Conservation (phyloP, 2,329 filamentous ascomycete genomes). For the Cladosporium sp. region DNA sequence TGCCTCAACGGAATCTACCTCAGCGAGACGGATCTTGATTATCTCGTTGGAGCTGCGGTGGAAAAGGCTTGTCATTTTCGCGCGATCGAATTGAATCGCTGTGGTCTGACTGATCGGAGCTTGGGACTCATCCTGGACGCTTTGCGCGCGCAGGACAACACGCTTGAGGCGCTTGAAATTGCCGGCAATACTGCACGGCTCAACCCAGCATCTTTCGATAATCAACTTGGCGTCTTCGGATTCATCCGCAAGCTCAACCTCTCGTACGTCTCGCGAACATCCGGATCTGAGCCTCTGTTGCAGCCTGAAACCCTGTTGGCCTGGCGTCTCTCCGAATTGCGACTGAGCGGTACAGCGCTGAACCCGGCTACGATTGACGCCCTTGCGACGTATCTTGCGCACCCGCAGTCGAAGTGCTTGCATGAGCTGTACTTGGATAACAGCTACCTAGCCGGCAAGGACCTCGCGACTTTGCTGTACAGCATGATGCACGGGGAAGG, state of each 20-base stretch:
- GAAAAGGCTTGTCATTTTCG: slow-evolving; percentile 59
- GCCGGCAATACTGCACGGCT: slow-evolving; percentile 61
- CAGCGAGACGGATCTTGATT: slow-evolving; percentile 65
- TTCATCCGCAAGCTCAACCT: slow-evolving; percentile 61
- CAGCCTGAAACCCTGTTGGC: slow-evolving; percentile 58
- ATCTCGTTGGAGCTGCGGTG: slow-evolving; percentile 60
- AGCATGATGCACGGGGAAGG: slow-evolving; percentile 48
- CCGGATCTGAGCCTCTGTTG: slow-evolving; percentile 57
- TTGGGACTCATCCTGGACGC: slow-evolving; percentile 58
- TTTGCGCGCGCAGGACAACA: slow-evolving; percentile 58
- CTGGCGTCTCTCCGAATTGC: slow-evolving; percentile 62
- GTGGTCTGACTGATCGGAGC: slow-evolving; percentile 52
- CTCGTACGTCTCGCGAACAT: slow-evolving; percentile 58
- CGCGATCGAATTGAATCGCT: slow-evolving; percentile 61
- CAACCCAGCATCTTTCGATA: slow-evolving; percentile 58
- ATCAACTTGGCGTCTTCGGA: slow-evolving; percentile 60
- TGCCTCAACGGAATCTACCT: slow-evolving; percentile 61
- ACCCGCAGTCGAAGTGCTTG: slow-evolving; percentile 50
- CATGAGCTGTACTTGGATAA: slow-evolving; percentile 60
- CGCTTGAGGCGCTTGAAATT: slow-evolving; percentile 60
- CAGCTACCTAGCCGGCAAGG: slow-evolving; percentile 58
- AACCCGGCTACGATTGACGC: slow-evolving; percentile 61
- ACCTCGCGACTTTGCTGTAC: slow-evolving; percentile 59
- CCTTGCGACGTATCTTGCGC: slow-evolving; percentile 53
- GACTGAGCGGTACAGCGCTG: slow-evolving; percentile 56